Conservation (phyloP, 1,139 yeast species). For the Eremothecium gossypii region DNA sequence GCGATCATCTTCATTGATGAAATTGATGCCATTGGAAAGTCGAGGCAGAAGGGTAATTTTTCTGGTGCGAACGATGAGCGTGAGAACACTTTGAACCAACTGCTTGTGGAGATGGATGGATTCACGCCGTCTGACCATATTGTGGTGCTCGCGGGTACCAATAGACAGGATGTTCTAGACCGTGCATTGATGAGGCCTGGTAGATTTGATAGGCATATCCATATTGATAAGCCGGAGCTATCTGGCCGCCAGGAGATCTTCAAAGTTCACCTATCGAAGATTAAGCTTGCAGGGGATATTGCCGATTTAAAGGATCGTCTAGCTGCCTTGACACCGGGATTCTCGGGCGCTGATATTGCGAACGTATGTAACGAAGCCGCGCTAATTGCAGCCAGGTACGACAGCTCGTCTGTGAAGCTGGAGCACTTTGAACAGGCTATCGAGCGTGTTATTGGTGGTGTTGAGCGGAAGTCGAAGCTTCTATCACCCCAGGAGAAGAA, state of each 20-base stretch:
- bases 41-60: slow-evolving; percentile 54
- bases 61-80: slow-evolving; percentile 71
- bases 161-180: slow-evolving; percentile 70
- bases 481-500: slow-evolving; percentile 64
- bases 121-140: slow-evolving; percentile 66
- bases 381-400: slow-evolving; percentile 65
- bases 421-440: slow-evolving; percentile 71
- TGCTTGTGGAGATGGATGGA: slow-evolving; percentile 81
- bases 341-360: slow-evolving; percentile 81
- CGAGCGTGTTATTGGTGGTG: slow-evolving; percentile 74
- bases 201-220: slow-evolving; percentile 70
- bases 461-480: slow-evolving; percentile 62
- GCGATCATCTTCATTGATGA: slow-evolving; percentile 74
- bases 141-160: slow-evolving; percentile 76
- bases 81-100: slow-evolving; percentile 70
- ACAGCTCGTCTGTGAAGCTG: slow-evolving; percentile 45
- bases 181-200: slow-evolving; percentile 76
- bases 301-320: slow-evolving; percentile 60
- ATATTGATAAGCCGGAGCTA: slow-evolving; percentile 65
- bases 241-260: slow-evolving; percentile 72
- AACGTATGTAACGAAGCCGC: slow-evolving; percentile 81
- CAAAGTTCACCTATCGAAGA: slow-evolving; percentile 55
- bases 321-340: slow-evolving; percentile 75
- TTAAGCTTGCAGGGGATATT: slow-evolving; percentile 46
- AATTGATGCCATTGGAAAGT: slow-evolving; percentile 79